Conservation (phyloP, 257 asterid species). For the Solanum sejunctum region DNA sequence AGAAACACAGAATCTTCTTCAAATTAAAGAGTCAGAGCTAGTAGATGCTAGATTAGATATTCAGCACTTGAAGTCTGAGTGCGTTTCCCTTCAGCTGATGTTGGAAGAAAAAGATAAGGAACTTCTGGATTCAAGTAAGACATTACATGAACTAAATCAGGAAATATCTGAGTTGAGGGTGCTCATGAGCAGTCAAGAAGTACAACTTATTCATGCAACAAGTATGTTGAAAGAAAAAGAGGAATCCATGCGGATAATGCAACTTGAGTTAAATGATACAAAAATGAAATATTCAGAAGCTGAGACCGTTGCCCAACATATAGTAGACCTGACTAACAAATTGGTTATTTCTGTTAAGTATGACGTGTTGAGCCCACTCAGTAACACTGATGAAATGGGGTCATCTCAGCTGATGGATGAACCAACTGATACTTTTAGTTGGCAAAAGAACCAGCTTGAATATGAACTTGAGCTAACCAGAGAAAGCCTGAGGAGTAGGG, state of each 20-base stretch:
- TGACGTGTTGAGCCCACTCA: conserved; percentile 9
- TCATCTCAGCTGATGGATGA: conserved; percentile 7
- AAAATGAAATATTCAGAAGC: conserved; percentile 53
- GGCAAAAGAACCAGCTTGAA: conserved; percentile 47
- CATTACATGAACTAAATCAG: conserved; percentile 35
- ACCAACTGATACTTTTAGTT: conserved; percentile 14
- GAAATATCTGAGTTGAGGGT: conserved; percentile 41
- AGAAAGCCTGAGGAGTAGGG: conserved; percentile 53
- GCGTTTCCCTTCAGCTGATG: conserved; percentile 38
- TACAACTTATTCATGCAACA: conserved; percentile 37
- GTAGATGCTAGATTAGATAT: conserved; percentile 67
- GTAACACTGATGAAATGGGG: conserved; percentile 2
- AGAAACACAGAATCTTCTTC: conserved; percentile 37
- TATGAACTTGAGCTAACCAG: conserved; percentile 46
- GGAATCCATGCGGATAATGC: conserved; percentile 36
- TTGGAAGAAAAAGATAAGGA: conserved; percentile 54
- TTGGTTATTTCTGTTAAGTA: conserved; percentile 32
- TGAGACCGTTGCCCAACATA: conserved; percentile 44
- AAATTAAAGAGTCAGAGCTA: conserved; percentile 61
- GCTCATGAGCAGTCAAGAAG: conserved; percentile 37
- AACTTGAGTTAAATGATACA: conserved; percentile 32
- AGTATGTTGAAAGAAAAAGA: conserved; percentile 54
- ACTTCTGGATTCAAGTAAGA: conserved; percentile 33
- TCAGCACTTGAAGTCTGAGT: conserved; percentile 48
- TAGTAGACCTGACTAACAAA: conserved; percentile 55